Evolutionary conservation across 257 asterid species (phyloP).

Genomic region (Linaria vulgaris): DNA sequence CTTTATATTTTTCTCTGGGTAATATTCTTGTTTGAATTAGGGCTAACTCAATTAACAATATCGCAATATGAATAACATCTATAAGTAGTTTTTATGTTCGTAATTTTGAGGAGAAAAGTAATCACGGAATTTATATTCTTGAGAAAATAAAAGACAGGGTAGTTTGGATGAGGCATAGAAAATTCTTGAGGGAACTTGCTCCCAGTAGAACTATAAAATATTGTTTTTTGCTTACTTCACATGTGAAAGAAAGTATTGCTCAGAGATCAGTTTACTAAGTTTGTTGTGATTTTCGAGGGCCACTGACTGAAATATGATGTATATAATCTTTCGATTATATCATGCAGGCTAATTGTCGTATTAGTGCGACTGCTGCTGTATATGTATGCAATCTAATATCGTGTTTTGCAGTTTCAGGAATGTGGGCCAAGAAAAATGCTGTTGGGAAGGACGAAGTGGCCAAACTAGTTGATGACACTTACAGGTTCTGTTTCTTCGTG

Average conservation of each 20-base stretch:
- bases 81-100: slow-evolving; percentile 1
- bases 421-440: slow-evolving; percentile 71
- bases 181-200: slow-evolving; percentile 20
- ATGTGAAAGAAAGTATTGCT: slow-evolving; percentile 7
- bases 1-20: neutral
- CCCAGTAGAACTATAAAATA: too few relatives aligned
- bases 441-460: slow-evolving; percentile 78
- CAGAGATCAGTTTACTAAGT: slow-evolving; percentile 14
- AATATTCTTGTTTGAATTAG: slow-evolving; percentile 7
- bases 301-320: slow-evolving; percentile 8
- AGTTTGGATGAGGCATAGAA: slow-evolving; percentile 10
- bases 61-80: slow-evolving; percentile 3
- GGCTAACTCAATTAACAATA: slow-evolving; percentile 12
- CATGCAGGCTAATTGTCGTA: neutral
- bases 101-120: slow-evolving; percentile 3
- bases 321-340: neutral
- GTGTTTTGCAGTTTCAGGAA: slow-evolving; percentile 60
- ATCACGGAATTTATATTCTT: slow-evolving; percentile 8
- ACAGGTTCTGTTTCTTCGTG: slow-evolving; percentile 51
- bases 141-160: slow-evolving; percentile 7
- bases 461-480: slow-evolving; percentile 81
- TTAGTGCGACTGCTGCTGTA: neutral
- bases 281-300: neutral
- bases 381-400: slow-evolving; percentile 14
- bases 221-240: neutral